These are phyloP conservation scores for Candolleomyces eurysporus DNA, from an alignment of 768 basidiomycete genomes.

Conservation along the genomic window DNA sequence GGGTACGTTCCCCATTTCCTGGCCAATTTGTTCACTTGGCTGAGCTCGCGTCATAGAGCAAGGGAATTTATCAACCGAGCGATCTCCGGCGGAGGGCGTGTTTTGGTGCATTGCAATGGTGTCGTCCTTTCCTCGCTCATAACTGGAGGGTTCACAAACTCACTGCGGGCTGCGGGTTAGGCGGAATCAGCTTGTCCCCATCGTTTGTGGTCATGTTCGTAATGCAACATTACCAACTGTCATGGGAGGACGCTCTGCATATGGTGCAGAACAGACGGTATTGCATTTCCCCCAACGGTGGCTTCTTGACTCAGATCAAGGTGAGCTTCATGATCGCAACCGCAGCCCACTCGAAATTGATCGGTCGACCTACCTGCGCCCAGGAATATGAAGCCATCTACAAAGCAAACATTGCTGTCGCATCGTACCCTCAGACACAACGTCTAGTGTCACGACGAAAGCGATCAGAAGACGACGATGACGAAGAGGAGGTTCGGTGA, in stretches of 20 bases:
- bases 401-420: slow-evolving; percentile 70
- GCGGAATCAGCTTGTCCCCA: slow-evolving; percentile 85
- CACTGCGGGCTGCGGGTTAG: slow-evolving; percentile 32
- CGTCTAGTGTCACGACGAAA: slow-evolving; percentile 58
- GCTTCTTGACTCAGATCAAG: slow-evolving; percentile 92
- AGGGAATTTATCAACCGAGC: slow-evolving; percentile 74
- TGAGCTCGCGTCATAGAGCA: slow-evolving; percentile 48
- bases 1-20: slow-evolving; percentile 41
- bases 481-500: slow-evolving; percentile 39
- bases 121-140: neutral
- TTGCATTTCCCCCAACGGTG: slow-evolving; percentile 90
- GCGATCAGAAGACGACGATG: slow-evolving; percentile 73
- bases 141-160: neutral
- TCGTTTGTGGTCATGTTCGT: slow-evolving; percentile 93
- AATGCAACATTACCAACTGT: slow-evolving; percentile 78
- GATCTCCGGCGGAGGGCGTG: slow-evolving; percentile 60
- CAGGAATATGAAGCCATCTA: slow-evolving; percentile 96
- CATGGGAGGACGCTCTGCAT: slow-evolving; percentile 88
- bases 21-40: neutral
- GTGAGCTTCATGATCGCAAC: slow-evolving; percentile 28
- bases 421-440: slow-evolving; percentile 49
- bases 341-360: neutral
- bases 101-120: slow-evolving; percentile 91
- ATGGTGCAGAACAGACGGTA: slow-evolving; percentile 89
- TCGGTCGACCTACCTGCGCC: neutral